phyloP scores from a whole-genome alignment of 2,329 filamentous ascomycete species.

The Talaromyces rugulosus region DNA sequence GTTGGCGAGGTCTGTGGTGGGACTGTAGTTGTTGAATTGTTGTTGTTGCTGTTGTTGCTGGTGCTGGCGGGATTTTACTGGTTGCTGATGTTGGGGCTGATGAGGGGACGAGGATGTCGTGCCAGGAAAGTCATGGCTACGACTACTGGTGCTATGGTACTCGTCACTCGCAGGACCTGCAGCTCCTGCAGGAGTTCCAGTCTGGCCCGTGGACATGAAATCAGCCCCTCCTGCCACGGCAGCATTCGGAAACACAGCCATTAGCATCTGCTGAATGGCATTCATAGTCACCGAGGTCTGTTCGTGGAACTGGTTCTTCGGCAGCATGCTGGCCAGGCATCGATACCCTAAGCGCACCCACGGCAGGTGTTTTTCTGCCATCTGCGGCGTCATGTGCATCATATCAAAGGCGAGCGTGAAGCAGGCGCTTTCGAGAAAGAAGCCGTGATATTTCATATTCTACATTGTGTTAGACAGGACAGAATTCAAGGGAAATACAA shows the following conservation, averaged over 20 bases:
- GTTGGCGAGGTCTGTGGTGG: background rate
- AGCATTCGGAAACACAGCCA: constrained; percentile 27
- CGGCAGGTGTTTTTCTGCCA: constrained; percentile 36
- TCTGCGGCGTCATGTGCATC: constrained; percentile 32
- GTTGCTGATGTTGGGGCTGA: background rate
- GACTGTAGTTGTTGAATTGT: background rate
- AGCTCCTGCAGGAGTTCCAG: background rate
- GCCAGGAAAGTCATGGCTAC: background rate
- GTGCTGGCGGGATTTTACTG: background rate
- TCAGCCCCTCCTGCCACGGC: constrained; percentile 20
- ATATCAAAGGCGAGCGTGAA: constrained; percentile 43
- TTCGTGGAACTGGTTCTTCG: constrained; percentile 19
- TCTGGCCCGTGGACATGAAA: background rate
- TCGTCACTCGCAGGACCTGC: background rate
- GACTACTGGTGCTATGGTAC: background rate
- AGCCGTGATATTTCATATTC: constrained; percentile 44
- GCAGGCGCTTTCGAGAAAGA: constrained; percentile 40
- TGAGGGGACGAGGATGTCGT: background rate
- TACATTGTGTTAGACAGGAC: constrained; percentile 15
- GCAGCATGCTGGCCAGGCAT: constrained; percentile 34
- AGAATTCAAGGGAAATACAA: background rate
- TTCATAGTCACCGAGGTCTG: constrained; percentile 23
- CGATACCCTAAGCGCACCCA: constrained; percentile 40
- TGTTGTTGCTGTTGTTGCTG: background rate
- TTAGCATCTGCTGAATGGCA: constrained; percentile 30